Evolutionary conservation across 2,329 filamentous ascomycete species (phyloP), one percentile per base, ranked within the genome.

Genomic region (Aciculosporium take): DNA sequence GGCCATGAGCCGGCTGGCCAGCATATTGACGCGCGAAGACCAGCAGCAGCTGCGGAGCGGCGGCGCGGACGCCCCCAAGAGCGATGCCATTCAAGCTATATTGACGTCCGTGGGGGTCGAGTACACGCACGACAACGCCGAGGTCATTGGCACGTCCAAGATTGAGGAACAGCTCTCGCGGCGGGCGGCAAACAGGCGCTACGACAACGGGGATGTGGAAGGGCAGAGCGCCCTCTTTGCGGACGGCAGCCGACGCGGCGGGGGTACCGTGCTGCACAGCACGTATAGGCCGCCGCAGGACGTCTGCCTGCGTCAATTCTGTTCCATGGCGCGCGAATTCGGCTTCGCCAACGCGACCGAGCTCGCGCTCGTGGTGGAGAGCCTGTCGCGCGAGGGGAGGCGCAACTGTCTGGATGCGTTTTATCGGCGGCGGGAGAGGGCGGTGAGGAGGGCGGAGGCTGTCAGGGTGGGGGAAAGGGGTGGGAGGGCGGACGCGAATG

Each of bases 61-160:
- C 21, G 66, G 61, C 39, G 5, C 8, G 8, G 66, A 61, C 39
- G 5, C 8, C 5, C 57, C 62, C 4, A 69, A 68, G 50, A 79
- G 71, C 36, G 85, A 96, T 52, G 81, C 85, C 0, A 73, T 96
- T 25, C 82, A 89, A 51, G 91, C 87, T 2, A 96, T 98, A 46
- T 74, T 98, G 1, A 78, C 84, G 3, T 77, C 80, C 7, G 87
- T 84, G 0, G 91, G 91, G 2, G 88, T 98, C 0, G 80, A 91
- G 54, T 98, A 98, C 58, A 94, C 87, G 0, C 91, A 98, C 55
- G 84, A 96, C 51, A 98, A 98, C 56, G 86, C 84, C 1, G 88
- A 98, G 60, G 88, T 98, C 12, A 76, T 98, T 43, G 91, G 91
- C 9, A 81, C 85, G 1, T 91, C 83, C n/a, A 85, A 82, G 50